These are phyloP conservation scores for Ceratocystis cacaofunesta DNA, from an alignment of 2,329 filamentous ascomycete genomes.

Conservation along the genomic window DNA sequence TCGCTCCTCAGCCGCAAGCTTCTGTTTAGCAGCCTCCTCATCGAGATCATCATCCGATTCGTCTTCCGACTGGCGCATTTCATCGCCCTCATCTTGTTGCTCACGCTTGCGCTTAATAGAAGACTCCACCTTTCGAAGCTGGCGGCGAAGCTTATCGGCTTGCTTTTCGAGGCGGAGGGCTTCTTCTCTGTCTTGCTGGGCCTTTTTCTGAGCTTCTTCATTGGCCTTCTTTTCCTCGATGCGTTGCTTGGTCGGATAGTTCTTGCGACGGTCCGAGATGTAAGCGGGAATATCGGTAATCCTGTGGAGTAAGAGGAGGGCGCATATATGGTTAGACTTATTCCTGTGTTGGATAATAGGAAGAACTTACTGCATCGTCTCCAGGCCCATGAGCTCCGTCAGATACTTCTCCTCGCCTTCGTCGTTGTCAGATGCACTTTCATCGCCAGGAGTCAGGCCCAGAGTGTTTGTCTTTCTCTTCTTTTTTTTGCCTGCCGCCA, in stretches of 20 bases:
- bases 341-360: conserved; percentile 20
- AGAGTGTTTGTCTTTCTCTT: conserved; percentile 58
- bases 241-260: conserved; percentile 65
- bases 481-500: conserved; percentile 47
- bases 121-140: conserved; percentile 56
- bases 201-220: conserved; percentile 31
- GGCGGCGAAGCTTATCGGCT: conserved; percentile 46
- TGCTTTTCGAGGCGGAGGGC: conserved; percentile 33
- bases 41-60: conserved; percentile 43
- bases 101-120: conserved; percentile 55
- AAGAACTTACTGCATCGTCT: conserved; percentile 38
- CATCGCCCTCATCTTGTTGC: conserved; percentile 51
- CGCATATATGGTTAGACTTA: too few relatives aligned
- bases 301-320: conserved; percentile 23
- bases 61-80: conserved; percentile 39
- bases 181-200: conserved; percentile 44
- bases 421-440: conserved; percentile 50
- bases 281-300: conserved; percentile 61
- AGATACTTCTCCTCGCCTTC: conserved; percentile 57
- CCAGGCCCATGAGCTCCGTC: conserved; percentile 39
- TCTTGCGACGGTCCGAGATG: conserved; percentile 64
- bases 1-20: conserved; percentile 26
- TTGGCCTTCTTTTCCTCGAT: conserved; percentile 46
- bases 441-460: conserved; percentile 53
- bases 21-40: conserved; percentile 25